Conservation (phyloP, 2,329 filamentous ascomycete species). For the Pestalotiopsis sp. region DNA sequence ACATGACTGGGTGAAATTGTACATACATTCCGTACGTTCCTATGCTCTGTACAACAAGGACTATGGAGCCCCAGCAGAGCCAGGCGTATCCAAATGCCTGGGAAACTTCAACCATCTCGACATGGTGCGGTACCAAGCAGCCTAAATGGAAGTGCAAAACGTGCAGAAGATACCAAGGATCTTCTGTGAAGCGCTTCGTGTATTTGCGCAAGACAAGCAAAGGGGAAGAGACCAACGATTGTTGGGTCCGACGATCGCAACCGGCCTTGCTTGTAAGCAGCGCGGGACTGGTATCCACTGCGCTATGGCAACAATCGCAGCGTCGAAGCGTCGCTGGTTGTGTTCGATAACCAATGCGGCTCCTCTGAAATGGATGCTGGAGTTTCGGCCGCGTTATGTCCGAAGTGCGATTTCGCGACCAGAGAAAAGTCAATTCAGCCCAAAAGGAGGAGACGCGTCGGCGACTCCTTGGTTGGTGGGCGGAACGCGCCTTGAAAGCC, state of each 20-base stretch:
- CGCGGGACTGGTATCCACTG: neutral
- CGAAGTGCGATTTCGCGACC: neutral
- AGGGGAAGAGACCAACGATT: neutral
- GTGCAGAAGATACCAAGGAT: neutral
- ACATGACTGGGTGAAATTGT: neutral
- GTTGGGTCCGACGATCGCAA: neutral
- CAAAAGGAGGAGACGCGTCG: neutral
- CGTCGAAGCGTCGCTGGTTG: neutral
- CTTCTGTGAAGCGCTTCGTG: neutral
- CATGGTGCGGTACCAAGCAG: conserved; percentile 12
- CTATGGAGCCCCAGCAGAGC: conserved; percentile 54
- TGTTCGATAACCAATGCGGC: neutral
- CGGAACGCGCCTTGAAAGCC: neutral
- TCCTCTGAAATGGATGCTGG: neutral
- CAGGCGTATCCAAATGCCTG: conserved; percentile 46
- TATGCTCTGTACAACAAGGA: conserved; percentile 57
- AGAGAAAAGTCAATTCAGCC: neutral
- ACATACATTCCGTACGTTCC: conserved; percentile 59
- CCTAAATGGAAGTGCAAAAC: neutral
- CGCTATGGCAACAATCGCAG: neutral
- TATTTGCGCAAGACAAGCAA: neutral
- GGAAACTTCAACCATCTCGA: conserved; percentile 28
- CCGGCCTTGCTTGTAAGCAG: neutral
- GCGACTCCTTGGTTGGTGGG: neutral
- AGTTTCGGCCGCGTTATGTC: neutral